These are phyloP conservation scores for Pistacia atlantica DNA, from an alignment of 345 rosid genomes.

Conservation along the genomic window DNA sequence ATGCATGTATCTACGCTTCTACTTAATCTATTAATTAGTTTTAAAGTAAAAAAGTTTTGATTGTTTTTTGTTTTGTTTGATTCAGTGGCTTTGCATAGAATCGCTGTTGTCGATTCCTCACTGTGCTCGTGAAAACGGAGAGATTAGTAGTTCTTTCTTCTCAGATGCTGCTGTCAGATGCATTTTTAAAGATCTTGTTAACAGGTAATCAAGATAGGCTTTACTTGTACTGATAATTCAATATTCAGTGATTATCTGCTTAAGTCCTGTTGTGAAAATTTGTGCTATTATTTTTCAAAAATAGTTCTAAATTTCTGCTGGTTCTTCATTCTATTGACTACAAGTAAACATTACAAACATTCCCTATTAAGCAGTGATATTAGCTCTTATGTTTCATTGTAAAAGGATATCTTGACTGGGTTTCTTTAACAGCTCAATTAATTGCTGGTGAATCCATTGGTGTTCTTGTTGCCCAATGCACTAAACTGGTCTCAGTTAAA, in stretches of 20 bases:
- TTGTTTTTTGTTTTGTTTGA: neutral
- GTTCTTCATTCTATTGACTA: neutral
- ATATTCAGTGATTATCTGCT: neutral
- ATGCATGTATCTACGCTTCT: neutral
- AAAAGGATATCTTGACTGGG: neutral
- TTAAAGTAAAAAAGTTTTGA: conserved; percentile 1
- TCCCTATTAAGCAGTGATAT: neutral
- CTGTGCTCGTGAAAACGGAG: conserved; percentile 50
- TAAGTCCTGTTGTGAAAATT: neutral
- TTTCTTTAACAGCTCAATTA: neutral
- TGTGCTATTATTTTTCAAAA: neutral
- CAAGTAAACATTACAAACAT: neutral
- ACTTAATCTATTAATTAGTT: neutral
- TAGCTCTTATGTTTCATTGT: neutral
- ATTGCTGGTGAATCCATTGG: neutral
- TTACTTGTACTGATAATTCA: neutral
- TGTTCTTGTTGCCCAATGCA: neutral
- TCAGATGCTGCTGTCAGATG: conserved; percentile 62
- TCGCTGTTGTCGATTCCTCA: conserved; percentile 63
- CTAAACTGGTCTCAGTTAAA: neutral
- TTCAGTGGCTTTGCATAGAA: conserved; percentile 90
- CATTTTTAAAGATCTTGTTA: conserved; percentile 68
- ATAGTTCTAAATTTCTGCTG: neutral
- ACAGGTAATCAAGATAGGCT: conserved; percentile 53
- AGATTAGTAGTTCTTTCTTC: conserved; percentile 47